Evolutionary conservation across 2,329 filamentous ascomycete species (phyloP).

Genomic region (Beauveria sp.): DNA sequence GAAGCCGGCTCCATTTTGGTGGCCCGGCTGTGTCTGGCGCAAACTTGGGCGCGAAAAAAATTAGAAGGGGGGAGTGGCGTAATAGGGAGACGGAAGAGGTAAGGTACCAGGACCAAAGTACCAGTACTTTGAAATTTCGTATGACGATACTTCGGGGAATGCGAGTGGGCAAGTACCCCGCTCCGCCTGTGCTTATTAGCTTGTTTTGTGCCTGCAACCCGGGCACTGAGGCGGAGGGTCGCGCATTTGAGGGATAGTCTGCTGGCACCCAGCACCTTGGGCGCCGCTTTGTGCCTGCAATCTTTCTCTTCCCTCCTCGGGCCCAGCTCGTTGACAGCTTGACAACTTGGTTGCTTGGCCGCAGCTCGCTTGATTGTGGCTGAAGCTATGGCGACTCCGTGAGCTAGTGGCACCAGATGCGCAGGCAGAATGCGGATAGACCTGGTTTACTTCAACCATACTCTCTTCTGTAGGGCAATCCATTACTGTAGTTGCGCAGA

Average conservation of each 20-base stretch:
- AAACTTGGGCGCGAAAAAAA: background rate
- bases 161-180: conserved; percentile 27
- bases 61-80: background rate
- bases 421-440: too few species aligned
- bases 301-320: background rate
- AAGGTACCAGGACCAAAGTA: conserved; percentile 24
- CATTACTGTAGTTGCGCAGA: background rate
- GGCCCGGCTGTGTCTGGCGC: background rate
- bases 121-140: conserved; percentile 25
- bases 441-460: background rate
- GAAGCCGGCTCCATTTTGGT: background rate
- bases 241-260: conserved; percentile 6
- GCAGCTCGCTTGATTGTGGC: conserved; percentile 1
- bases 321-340: background rate
- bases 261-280: conserved; percentile 3
- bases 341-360: background rate
- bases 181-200: conserved; percentile 11
- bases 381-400: background rate
- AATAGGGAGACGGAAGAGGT: conserved; percentile 4
- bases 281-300: background rate
- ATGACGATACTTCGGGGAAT: conserved; percentile 30
- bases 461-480: background rate
- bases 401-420: background rate
- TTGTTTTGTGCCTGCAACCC: conserved; percentile 9
- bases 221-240: background rate